Base-by-base conservation (phyloP, 495 filamentous ascomycete genomes). In the Penicillium fimorum region DNA sequence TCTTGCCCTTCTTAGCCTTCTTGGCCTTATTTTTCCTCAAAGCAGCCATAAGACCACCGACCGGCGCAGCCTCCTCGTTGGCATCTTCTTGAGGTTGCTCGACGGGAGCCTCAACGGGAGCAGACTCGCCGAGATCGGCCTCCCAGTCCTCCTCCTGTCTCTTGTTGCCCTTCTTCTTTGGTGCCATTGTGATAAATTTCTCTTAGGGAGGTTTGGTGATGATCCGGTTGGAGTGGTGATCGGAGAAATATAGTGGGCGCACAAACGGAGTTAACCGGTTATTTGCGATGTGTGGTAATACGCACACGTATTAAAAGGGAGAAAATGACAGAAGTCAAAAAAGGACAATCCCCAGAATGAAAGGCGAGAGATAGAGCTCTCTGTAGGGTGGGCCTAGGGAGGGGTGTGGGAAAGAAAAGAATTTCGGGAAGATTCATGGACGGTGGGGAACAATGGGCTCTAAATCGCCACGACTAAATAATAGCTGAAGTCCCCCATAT, bases 111-210 rank as follows among this genome's bases (percentile, higher is more conserved):
- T 77, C 73, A 32, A 76, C 71, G 35, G 81, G 82, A 50, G 84
- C 81, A 10, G 82, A 68, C 74, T 96, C 95, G 59, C 90, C 93
- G 13, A 97, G 79, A n/a, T 96, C 94, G 37, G 89, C 85, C 65
- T 99, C 94, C 94, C 95, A 97, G 77, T 96, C 91, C 67, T 96
- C 90, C 66, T 89, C 82, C 64, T 82, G 87, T 74, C 88, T 90
- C 77, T 90, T 96, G 70, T 86, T 87, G 72, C 85, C 87, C 81
- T 96, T 94, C 81, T 95, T 96, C 77, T 96, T 97, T 40, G 92
- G 92, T 61, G 91, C 79, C 92, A 97, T 96, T 55, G 42, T 62
- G 53, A 57, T 53, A 43, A 10, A 47, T 32, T 47, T 32, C 27
- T 3, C 54, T 38, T 50, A 15, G 44, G 33, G 35, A 30, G 2